phyloP scores from a whole-genome alignment of 129 eudicot genomes.

The Chrysanthemum lavandulifolium region DNA sequence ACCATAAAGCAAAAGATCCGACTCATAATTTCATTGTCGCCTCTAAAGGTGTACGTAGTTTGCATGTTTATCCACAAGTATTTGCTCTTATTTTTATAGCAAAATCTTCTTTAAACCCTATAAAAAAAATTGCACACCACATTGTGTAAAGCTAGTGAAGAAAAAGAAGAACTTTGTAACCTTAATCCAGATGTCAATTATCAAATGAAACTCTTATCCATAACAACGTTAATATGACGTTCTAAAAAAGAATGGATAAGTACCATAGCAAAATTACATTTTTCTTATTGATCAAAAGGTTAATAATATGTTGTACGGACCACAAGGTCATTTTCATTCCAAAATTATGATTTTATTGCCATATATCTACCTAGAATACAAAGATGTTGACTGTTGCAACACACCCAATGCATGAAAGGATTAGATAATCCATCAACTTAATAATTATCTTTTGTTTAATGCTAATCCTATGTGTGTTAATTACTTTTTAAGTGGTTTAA shows the following conservation, averaged over 20 bases:
- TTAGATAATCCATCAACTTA: constrained; percentile 32
- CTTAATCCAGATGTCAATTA: background rate
- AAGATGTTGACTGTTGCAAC: constrained; percentile 16
- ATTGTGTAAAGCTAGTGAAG: background rate
- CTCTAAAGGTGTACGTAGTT: background rate
- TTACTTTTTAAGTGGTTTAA: constrained; percentile 30
- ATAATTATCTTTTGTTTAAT: constrained; percentile 26
- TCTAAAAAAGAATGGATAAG: constrained; percentile 1
- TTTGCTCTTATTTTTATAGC: background rate
- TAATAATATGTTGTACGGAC: background rate
- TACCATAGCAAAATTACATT: background rate
- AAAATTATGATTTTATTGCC: background rate
- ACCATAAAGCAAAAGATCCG: background rate
- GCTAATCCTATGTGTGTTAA: constrained; percentile 24
- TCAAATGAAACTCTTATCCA: constrained; percentile 3
- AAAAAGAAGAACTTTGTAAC: background rate
- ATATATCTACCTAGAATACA: constrained; percentile 19
- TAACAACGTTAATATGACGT: background rate
- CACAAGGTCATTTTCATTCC: constrained; percentile 9
- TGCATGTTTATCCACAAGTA: background rate
- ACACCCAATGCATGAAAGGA: constrained; percentile 34
- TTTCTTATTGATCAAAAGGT: background rate
- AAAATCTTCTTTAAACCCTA: background rate
- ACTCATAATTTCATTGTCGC: background rate
- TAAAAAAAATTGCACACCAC: background rate